A percentile compares a stretch with the other conserved stretches of the same genome.
Evolutionary conservation across 371 early-diverging fungal species (phyloP).

Genomic region (Fennellomyces sp.): DNA sequence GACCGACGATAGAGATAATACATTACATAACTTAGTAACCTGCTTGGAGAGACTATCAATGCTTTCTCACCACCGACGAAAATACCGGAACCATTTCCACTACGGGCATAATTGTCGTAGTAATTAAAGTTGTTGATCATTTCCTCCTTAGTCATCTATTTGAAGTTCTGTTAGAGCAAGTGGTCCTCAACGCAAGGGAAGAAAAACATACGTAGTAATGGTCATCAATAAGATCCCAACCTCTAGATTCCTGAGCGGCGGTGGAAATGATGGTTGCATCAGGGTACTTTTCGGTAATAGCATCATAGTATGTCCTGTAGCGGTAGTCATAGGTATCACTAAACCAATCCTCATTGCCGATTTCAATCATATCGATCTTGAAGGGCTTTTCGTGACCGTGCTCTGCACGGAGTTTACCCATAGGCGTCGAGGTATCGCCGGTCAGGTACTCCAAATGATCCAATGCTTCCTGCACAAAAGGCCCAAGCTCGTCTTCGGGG

Average conservation of each 20-base stretch:
- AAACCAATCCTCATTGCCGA: conserved; percentile 26
- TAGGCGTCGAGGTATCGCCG: conserved; percentile 14
- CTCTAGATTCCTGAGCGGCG: conserved; percentile 7
- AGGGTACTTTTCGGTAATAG: conserved; percentile 19
- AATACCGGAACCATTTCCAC: conserved; percentile 14
- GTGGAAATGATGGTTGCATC: conserved; percentile 16
- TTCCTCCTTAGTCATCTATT: background rate
- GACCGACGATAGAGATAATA: no score
- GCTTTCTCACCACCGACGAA: conserved; percentile 11
- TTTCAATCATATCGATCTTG: conserved; percentile 19
- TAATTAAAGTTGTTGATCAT: conserved; percentile 14
- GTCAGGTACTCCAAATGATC: conserved; percentile 25
- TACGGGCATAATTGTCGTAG: conserved; percentile 26
- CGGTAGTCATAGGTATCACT: conserved; percentile 20
- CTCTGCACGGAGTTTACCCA: conserved; percentile 19
- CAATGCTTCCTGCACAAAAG: conserved; percentile 24
- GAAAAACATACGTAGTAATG: conserved; percentile 11
- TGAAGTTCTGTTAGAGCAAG: no score
- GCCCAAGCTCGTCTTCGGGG: conserved; percentile 17
- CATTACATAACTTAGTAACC: background rate
- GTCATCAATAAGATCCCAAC: conserved; percentile 9
- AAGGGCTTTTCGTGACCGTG: conserved; percentile 24
- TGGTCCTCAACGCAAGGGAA: no score
- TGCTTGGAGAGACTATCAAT: background rate
- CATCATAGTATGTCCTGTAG: conserved; percentile 23